Base-by-base conservation (phyloP, 352 stramenopile genomes). In the Phytophthora boehmeriae region DNA sequence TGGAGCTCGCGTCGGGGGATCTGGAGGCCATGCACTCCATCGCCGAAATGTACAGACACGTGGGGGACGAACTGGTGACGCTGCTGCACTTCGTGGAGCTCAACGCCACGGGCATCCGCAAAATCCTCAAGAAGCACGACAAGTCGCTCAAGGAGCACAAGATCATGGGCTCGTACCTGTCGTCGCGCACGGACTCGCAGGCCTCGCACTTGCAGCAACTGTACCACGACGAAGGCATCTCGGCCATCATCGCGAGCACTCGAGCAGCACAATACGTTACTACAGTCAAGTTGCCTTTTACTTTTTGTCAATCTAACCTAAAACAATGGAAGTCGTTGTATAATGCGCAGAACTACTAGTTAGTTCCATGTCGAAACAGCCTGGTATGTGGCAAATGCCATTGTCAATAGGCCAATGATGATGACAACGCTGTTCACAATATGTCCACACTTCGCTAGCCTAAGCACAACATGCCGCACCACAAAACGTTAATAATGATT, bases 51-150 rank as follows among this genome's bases (percentile, higher is more conserved):
- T 85, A 71, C 59, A 76, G 87, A 46, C 59, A 70, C 14, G 75
- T 92, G n/a, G 88, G 88, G 27, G 88, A 96, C 43, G 82, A 94
- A 5, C 66, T 96, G 9, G 81, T 94, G 42, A 76, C 92, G 38
- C 43, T 96, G 49, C 78, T 96, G 54, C 73, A 93, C 50, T 96
- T 91, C 50, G 80, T 96, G 10, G 85, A 95, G 67, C 78, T 96
- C 28, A 96, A 96, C 61, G 83, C 86, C 16, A 95, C 85, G 27
- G 86, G 86, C 19, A 88, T 96, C 53, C 84, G 88, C 48, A 96
- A 96, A 68, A 96, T 96, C 66, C 79, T 93, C 43, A 96, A 96
- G 59, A 96, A 96, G 66, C 87, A 93, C 62, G 84, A 93, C 74
- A 95, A 95, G 63, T 83, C 84, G 16, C 73, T 92, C 54, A 91